These are phyloP conservation scores for Erythrobasidium yunnanense DNA, from an alignment of 768 basidiomycete genomes.

Conservation along the genomic window DNA sequence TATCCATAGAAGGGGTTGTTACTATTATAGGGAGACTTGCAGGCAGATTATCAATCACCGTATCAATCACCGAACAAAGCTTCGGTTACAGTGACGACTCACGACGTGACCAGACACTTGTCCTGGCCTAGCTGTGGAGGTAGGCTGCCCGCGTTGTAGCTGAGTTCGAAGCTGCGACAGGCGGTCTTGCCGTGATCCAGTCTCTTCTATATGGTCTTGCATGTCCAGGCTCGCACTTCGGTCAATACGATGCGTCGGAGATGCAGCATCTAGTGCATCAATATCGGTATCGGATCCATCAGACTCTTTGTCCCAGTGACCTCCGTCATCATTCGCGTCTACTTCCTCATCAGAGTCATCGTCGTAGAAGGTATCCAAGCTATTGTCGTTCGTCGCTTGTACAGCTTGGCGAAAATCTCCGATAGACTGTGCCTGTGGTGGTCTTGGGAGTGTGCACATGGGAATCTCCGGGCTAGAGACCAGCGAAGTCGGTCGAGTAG, in stretches of 20 bases:
- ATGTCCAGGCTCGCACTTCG: too few relatives aligned
- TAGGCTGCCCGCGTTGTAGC: too few relatives aligned
- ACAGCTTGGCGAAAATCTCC: neutral
- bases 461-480: neutral
- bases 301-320: conserved; percentile 14
- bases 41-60: neutral
- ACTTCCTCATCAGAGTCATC: neutral
- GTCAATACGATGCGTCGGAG: too few relatives aligned
- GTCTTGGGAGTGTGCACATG: neutral
- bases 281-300: neutral
- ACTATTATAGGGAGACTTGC: conserved; percentile 33
- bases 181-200: too few relatives aligned
- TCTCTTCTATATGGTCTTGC: too few relatives aligned
- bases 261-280: neutral
- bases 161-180: too few relatives aligned
- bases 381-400: neutral
- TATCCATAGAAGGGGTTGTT: conserved; percentile 37
- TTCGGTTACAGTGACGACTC: neutral
- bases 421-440: neutral
- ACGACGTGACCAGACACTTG: neutral
- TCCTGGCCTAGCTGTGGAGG: too few relatives aligned
- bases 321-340: neutral
- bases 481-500: neutral
- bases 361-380: neutral
- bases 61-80: neutral